A percentile compares a stretch with the other conserved stretches of the same genome.
phyloP scores from a whole-genome alignment of 1,284 basidiomycete genomes.

The Leccinum pachyderme region DNA sequence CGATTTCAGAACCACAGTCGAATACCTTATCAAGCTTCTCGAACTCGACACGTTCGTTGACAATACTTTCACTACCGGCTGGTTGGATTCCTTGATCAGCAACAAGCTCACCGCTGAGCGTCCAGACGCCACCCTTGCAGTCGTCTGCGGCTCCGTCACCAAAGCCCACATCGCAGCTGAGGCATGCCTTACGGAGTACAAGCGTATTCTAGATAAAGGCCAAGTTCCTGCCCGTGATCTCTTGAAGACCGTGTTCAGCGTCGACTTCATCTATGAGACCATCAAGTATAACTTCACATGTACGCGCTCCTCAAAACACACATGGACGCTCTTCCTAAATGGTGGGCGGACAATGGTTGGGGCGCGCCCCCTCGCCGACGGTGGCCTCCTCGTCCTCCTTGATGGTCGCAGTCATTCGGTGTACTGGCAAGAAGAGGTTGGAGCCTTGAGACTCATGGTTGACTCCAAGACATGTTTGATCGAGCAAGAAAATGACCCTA shows the following conservation, averaged over 20 bases:
- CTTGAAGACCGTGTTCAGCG: slow-evolving; percentile 94
- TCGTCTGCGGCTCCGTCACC: slow-evolving; percentile 96
- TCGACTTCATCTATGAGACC: slow-evolving; percentile 99
- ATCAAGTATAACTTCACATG: slow-evolving; percentile 95
- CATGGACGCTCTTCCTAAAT: slow-evolving; percentile 96
- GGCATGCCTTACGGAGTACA: slow-evolving; percentile 91
- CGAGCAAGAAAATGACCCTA: slow-evolving; percentile 99
- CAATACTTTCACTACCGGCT: slow-evolving; percentile 98
- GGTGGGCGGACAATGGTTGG: slow-evolving; percentile 91
- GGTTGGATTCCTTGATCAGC: slow-evolving; percentile 97
- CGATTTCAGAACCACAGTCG: slow-evolving; percentile 98
- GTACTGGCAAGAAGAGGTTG: slow-evolving; percentile 99
- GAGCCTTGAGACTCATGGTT: slow-evolving; percentile 89
- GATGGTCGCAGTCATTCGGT: slow-evolving; percentile 96
- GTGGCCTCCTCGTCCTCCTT: slow-evolving; percentile 89
- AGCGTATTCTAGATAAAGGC: slow-evolving; percentile 95
- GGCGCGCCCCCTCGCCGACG: slow-evolving; percentile 89
- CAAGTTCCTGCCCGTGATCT: slow-evolving; percentile 95
- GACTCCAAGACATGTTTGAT: slow-evolving; percentile 97
- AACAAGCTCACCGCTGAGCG: slow-evolving; percentile 96
- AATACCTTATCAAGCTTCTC: slow-evolving; percentile 97
- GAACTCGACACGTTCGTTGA: slow-evolving; percentile 96
- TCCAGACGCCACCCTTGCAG: slow-evolving; percentile 88
- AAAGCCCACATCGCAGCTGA: slow-evolving; percentile 93
- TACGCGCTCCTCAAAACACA: slow-evolving; percentile 83